Evolutionary conservation across 768 basidiomycete species (phyloP).

Genomic region (Trametes coccinea): DNA sequence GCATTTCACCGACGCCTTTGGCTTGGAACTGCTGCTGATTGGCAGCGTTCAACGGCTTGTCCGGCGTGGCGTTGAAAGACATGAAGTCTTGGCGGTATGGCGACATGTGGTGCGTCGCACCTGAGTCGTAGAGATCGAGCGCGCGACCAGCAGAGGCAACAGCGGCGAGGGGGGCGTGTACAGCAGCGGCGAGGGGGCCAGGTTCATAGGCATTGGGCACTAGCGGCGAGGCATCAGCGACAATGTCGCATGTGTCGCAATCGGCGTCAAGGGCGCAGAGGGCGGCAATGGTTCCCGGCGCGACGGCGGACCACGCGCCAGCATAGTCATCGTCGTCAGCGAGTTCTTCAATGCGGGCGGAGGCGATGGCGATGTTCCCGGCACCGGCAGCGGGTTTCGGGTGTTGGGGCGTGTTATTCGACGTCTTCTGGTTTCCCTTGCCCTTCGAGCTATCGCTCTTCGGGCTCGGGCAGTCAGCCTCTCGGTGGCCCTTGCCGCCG

Average conservation of each 20-base stretch:
- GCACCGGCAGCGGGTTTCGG: background rate
- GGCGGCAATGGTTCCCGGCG: no score
- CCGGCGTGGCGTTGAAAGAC: slow-evolving; percentile 24
- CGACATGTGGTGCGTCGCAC: slow-evolving; percentile 20
- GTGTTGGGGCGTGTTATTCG: background rate
- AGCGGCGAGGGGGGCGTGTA: no score
- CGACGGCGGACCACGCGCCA: no score
- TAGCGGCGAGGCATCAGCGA: no score
- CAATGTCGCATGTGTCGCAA: no score
- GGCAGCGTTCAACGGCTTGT: background rate
- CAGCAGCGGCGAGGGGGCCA: no score
- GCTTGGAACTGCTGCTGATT: slow-evolving; percentile 25
- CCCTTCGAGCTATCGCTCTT: background rate
- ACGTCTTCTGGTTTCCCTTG: background rate
- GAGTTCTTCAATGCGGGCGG: background rate
- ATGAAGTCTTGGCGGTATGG: slow-evolving; percentile 17
- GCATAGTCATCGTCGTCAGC: slow-evolving; percentile 12
- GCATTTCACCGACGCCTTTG: slow-evolving; percentile 23
- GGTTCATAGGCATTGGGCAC: no score
- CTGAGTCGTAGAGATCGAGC: slow-evolving; percentile 26
- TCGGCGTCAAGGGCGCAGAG: no score
- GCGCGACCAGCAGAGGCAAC: background rate
- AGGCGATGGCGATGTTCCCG: background rate
- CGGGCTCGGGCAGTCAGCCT: slow-evolving; percentile 4
- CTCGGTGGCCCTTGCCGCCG: slow-evolving; percentile 9